Evolutionary conservation across 2,329 filamentous ascomycete species (phyloP).

Genomic region (Fusarium dimerum): DNA sequence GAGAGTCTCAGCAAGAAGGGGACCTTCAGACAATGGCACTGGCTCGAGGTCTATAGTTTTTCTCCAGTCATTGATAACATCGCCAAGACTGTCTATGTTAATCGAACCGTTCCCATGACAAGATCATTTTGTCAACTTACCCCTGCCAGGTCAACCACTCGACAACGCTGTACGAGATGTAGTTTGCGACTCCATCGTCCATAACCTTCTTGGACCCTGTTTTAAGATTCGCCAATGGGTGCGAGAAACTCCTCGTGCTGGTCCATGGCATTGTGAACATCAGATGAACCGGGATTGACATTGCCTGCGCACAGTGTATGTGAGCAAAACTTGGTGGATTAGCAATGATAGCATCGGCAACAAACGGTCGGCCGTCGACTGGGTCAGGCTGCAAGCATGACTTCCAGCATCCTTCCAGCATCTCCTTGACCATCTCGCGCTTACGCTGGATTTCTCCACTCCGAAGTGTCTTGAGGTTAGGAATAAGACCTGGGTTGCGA

Average conservation of each 20-base stretch:
- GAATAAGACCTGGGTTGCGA: slow-evolving; percentile 33
- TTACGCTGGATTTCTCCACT: slow-evolving; percentile 33
- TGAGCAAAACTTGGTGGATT: slow-evolving; percentile 16
- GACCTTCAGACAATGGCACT: slow-evolving; percentile 61
- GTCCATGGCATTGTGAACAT: slow-evolving; percentile 64
- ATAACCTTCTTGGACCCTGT: slow-evolving; percentile 43
- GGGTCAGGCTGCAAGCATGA: slow-evolving; percentile 27
- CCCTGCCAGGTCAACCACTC: slow-evolving; percentile 81
- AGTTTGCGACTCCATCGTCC: slow-evolving; percentile 57
- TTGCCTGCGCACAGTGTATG: slow-evolving; percentile 7
- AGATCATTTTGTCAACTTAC: slow-evolving; percentile 8
- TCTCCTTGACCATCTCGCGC: slow-evolving; percentile 30
- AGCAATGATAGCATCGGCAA: slow-evolving; percentile 49
- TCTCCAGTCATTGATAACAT: slow-evolving; percentile 23
- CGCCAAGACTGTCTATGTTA: slow-evolving; percentile 11
- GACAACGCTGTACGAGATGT: slow-evolving; percentile 69
- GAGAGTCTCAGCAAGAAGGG: slow-evolving; percentile 66
- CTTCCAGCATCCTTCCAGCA: slow-evolving; percentile 33
- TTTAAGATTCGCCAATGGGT: slow-evolving; percentile 68
- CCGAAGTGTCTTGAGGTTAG: slow-evolving; percentile 27
- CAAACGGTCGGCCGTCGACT: slow-evolving; percentile 37
- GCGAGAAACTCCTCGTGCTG: slow-evolving; percentile 70
- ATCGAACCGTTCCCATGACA: background rate
- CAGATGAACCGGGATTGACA: slow-evolving; percentile 10
- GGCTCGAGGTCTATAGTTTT: slow-evolving; percentile 11